A percentile compares a stretch with the other conserved stretches of the same genome.
These are phyloP conservation scores for Pyrrhoderma noxium DNA, from an alignment of 1,284 basidiomycete genomes.

Conservation along the genomic window DNA sequence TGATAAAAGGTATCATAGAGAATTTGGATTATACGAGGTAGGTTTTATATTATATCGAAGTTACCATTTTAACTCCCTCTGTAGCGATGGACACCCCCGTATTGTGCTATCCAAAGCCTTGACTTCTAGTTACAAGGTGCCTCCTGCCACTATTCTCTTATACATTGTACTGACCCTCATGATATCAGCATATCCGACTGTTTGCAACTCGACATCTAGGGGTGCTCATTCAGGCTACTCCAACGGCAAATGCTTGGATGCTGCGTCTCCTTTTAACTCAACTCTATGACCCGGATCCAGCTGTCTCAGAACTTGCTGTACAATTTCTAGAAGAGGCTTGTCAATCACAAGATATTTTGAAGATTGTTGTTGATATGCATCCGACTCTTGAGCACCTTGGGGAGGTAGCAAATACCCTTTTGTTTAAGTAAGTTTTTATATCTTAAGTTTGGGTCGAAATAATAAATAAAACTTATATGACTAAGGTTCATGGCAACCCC, in stretches of 20 bases:
- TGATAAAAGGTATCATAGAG: constrained; percentile 87
- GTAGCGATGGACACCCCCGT: constrained; percentile 85
- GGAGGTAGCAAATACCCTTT: constrained; percentile 81
- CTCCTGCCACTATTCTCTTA: constrained; percentile 12
- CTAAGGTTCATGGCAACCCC: constrained; percentile 94
- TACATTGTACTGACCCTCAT: constrained; percentile 4
- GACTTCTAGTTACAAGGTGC: constrained; percentile 83
- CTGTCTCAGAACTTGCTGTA: constrained; percentile 87
- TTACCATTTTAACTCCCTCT: constrained; percentile 1
- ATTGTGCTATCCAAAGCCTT: constrained; percentile 90
- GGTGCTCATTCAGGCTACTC: constrained; percentile 60
- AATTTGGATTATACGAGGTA: constrained; percentile 88
- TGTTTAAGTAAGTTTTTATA: constrained; percentile 62
- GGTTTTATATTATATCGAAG: constrained; percentile 25
- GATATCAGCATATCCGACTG: constrained; percentile 68
- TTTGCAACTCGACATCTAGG: constrained; percentile 88
- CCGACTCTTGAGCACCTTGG: constrained; percentile 94
- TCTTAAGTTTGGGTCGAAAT: background rate
- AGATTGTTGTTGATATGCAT: constrained; percentile 90
- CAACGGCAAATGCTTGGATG: constrained; percentile 73
- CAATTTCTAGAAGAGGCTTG: constrained; percentile 88
- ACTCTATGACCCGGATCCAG: constrained; percentile 85
- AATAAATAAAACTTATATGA: background rate
- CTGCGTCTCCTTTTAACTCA: constrained; percentile 88
- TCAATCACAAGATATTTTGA: constrained; percentile 73